phyloP scores from a whole-genome alignment of 2,329 filamentous ascomycete species.

The Diaporthe sp. region DNA sequence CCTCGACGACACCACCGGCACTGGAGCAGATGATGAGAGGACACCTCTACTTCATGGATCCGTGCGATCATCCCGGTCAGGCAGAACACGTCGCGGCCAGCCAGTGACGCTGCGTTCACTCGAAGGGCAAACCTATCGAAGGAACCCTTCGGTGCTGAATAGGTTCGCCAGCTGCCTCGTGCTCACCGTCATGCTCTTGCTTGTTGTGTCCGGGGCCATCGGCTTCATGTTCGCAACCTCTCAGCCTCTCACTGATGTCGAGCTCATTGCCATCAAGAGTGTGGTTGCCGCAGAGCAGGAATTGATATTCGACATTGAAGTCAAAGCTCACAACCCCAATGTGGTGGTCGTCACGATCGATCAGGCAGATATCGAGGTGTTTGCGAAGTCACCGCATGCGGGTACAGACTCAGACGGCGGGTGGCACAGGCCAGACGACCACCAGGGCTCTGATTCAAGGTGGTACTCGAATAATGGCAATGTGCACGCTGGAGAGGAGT shows the following conservation, averaged over 20 bases:
- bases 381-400: slow-evolving; percentile 92
- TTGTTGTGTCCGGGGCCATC: slow-evolving; percentile 87
- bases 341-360: slow-evolving; percentile 89
- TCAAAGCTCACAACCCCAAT: slow-evolving; percentile 92
- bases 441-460: slow-evolving; percentile 43
- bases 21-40: slow-evolving; percentile 90
- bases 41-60: slow-evolving; percentile 75
- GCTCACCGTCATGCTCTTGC: slow-evolving; percentile 82
- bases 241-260: slow-evolving; percentile 84
- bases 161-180: slow-evolving; percentile 90
- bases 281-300: slow-evolving; percentile 95
- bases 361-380: slow-evolving; percentile 90
- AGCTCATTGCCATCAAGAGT: slow-evolving; percentile 85
- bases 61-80: slow-evolving; percentile 69
- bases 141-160: slow-evolving; percentile 73
- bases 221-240: slow-evolving; percentile 94
- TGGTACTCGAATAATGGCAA: slow-evolving; percentile 41
- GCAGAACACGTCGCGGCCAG: slow-evolving; percentile 67
- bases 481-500: slow-evolving; percentile 48
- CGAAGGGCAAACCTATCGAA: slow-evolving; percentile 78
- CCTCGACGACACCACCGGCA: slow-evolving; percentile 78
- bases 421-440: slow-evolving; percentile 62
- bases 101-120: slow-evolving; percentile 74
- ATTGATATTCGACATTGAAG: slow-evolving; percentile 91
- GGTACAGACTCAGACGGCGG: slow-evolving; percentile 76